These are phyloP conservation scores for Ceratocystis destructans DNA, from an alignment of 2,329 filamentous ascomycete genomes.

Conservation along the genomic window DNA sequence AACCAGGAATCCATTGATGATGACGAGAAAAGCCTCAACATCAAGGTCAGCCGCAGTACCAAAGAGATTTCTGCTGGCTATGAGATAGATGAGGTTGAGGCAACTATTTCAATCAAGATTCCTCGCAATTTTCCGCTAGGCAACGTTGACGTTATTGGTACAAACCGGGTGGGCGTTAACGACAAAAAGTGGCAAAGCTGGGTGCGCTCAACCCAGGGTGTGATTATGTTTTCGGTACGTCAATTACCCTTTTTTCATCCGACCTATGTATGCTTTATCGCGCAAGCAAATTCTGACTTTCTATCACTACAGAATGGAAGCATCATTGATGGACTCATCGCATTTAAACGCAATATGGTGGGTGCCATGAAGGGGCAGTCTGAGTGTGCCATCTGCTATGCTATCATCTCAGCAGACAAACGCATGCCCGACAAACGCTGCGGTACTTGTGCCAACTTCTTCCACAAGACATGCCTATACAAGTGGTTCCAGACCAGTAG, in stretches of 20 bases:
- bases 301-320: constrained; percentile 49
- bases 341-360: constrained; percentile 76
- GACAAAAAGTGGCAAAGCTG: constrained; percentile 89
- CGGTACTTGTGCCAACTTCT: constrained; percentile 82
- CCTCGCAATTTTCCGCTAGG: constrained; percentile 74
- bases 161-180: constrained; percentile 73
- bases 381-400: constrained; percentile 96
- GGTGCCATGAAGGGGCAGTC: constrained; percentile 83
- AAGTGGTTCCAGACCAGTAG: constrained; percentile 96
- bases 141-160: constrained; percentile 57
- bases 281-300: constrained; percentile 7
- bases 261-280: neutral
- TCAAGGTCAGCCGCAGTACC: constrained; percentile 59
- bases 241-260: neutral
- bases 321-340: constrained; percentile 71
- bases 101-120: constrained; percentile 68
- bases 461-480: constrained; percentile 80
- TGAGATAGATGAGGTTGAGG: constrained; percentile 73
- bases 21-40: constrained; percentile 39
- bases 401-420: constrained; percentile 77
- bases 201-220: constrained; percentile 76
- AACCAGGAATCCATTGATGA: constrained; percentile 35
- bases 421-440: constrained; percentile 86
- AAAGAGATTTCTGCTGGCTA: constrained; percentile 74
- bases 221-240: constrained; percentile 72